Evolutionary conservation across 2,329 filamentous ascomycete genomes (phyloP), one percentile per base, ranked within the genome.

Genomic region (Fusarium mangiferae): DNA sequence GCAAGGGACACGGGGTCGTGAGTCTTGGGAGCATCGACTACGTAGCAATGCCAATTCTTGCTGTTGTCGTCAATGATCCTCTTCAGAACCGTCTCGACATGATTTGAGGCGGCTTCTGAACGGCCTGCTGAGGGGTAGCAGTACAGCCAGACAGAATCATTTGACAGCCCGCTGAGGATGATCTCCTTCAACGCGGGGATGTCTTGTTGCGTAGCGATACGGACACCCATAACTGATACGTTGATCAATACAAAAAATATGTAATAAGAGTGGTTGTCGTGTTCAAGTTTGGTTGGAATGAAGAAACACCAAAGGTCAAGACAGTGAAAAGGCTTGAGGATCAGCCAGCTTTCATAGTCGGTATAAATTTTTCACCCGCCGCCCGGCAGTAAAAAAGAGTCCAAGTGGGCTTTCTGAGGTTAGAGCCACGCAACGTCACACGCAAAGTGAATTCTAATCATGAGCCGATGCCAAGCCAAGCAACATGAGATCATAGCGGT

Each of bases 381-480:
- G 18, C 62, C n/a, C 44, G 48, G 48, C 30, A 52, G 48, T 41
- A 63, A 46, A 64, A 62, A 62, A 62, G 49, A 46, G 45, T 24
- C 28, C 58, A 56, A 70, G 45, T 70, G 67, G 67, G 67, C 59
- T 70, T 51, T 51, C 35, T 44, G 15, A 57, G 45, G 59, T 45
- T 44, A 36, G 24, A 87, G 62, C 67, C 35, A 67, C 38, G 55
- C 42, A 59, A 70, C 59, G 66, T 70, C 66, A 70, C 66, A 70
- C 66, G 58, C 33, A 42, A 70, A 70, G 59, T 36, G 63, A 30
- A 64, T 36, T 54, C 36, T 70, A 66, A 70, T 70, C 60, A 70
- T 70, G 68, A 66, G 68, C 68, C 68, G 68, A 70, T 57, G 68
- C 68, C 68, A 66, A 70, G 68, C 51, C 36, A 52, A 70, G 66